Percentiles rank a stretch among this genome's conserved stretches.
These are phyloP conservation scores for Fusarium sp. DNA, from an alignment of 2,329 filamentous ascomycete species.

Conservation along the genomic window DNA sequence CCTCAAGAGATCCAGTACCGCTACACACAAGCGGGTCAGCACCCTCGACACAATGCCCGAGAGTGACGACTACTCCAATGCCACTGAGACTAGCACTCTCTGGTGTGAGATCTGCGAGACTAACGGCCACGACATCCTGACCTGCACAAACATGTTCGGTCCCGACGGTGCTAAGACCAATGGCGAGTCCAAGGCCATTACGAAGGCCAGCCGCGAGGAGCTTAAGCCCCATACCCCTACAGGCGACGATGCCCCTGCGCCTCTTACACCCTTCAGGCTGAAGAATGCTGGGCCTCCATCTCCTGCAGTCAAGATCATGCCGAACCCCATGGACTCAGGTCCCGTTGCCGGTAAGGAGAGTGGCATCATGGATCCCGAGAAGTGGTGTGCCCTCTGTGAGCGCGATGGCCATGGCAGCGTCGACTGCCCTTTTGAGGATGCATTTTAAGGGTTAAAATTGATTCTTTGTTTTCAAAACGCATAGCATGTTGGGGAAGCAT, in stretches of 20 bases:
- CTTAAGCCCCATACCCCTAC: conserved; percentile 57
- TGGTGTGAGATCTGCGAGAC: conserved; percentile 98
- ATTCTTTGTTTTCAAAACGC: conserved; percentile 20
- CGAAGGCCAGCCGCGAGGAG: conserved; percentile 53
- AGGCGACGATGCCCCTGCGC: conserved; percentile 65
- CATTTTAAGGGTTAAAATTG: conserved; percentile 62
- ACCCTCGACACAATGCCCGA: conserved; percentile 78
- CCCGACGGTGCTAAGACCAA: conserved; percentile 55
- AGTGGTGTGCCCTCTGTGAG: conserved; percentile 98
- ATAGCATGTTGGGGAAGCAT: conserved; percentile 19
- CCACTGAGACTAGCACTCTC: conserved; percentile 78
- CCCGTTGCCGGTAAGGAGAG: conserved; percentile 83
- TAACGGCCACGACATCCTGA: conserved; percentile 90
- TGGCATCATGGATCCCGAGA: conserved; percentile 81
- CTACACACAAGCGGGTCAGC: conserved; percentile 62
- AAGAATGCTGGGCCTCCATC: conserved; percentile 56
- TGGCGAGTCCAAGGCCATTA: conserved; percentile 50
- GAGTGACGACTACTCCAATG: conserved; percentile 76
- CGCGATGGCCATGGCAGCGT: conserved; percentile 96
- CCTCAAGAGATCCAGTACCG: conserved; percentile 64
- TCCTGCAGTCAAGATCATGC: conserved; percentile 63
- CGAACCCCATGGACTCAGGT: conserved; percentile 73
- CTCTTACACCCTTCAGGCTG: conserved; percentile 65
- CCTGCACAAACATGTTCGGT: conserved; percentile 90
- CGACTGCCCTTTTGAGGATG: conserved; percentile 92